A percentile compares a stretch with the other conserved stretches of the same genome.
These are phyloP conservation scores for Colletotrichum tropicale DNA, from an alignment of 2,329 filamentous ascomycete genomes.

Conservation along the genomic window DNA sequence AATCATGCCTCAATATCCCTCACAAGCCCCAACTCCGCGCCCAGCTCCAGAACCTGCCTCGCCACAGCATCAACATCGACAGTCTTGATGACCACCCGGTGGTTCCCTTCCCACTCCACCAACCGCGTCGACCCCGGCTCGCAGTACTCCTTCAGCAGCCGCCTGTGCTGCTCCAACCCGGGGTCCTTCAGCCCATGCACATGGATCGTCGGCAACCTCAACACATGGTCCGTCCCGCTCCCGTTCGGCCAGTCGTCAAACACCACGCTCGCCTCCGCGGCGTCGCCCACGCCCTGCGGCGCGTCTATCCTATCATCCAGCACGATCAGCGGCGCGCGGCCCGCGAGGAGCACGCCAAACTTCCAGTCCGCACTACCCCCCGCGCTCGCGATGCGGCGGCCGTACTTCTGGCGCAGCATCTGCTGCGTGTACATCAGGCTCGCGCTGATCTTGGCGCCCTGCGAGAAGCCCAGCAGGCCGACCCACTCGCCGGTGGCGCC, in stretches of 20 bases:
- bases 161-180: constrained; percentile 62
- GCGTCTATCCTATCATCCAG: constrained; percentile 42
- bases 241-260: constrained; percentile 50
- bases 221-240: constrained; percentile 43
- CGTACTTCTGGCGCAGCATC: constrained; percentile 45
- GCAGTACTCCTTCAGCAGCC: constrained; percentile 64
- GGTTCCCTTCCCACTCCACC: constrained; percentile 76
- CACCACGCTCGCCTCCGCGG: constrained; percentile 31
- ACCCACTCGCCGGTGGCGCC: constrained; percentile 64
- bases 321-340: constrained; percentile 62
- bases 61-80: constrained; percentile 66
- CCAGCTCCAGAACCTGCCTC: constrained; percentile 55
- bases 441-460: constrained; percentile 66
- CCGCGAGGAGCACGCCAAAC: constrained; percentile 68
- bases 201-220: constrained; percentile 67
- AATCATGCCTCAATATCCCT: not conserved
- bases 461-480: constrained; percentile 68
- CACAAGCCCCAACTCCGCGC: constrained; percentile 35
- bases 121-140: constrained; percentile 56
- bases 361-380: constrained; percentile 48
- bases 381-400: constrained; percentile 24
- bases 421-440: constrained; percentile 69
- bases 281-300: constrained; percentile 24
- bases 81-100: constrained; percentile 72
- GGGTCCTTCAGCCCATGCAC: constrained; percentile 69